A percentile compares a stretch with the other conserved stretches of the same genome.
These are phyloP conservation scores for Euryodendron excelsum DNA, from an alignment of 148 eudicot species.

Conservation along the genomic window DNA sequence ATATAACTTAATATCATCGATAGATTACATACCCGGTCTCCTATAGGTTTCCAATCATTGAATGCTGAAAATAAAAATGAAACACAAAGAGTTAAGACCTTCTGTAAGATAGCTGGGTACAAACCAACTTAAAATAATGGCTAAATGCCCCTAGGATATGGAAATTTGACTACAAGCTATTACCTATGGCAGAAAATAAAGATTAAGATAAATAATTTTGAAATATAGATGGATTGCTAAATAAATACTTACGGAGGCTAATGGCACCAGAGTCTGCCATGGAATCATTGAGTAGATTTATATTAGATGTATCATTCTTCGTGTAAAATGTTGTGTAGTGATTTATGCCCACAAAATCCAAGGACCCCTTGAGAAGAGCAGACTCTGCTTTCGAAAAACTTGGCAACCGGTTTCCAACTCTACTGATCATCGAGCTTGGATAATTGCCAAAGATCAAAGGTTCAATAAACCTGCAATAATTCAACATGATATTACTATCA, in stretches of 20 bases:
- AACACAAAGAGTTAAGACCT: not conserved
- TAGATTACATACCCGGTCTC: slow-evolving; percentile 53
- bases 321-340: slow-evolving; percentile 89
- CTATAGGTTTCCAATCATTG: slow-evolving; percentile 54
- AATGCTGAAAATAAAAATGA: slow-evolving; percentile 43
- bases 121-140: too few species aligned
- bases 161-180: not conserved
- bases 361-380: slow-evolving; percentile 62
- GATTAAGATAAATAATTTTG: not conserved
- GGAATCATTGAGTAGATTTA: slow-evolving; percentile 56
- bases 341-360: slow-evolving; percentile 92
- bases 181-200: not conserved
- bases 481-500: not conserved
- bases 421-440: slow-evolving; percentile 50
- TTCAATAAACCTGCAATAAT: slow-evolving; percentile 51
- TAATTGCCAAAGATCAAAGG: slow-evolving; percentile 62
- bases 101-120: not conserved
- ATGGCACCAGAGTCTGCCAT: slow-evolving; percentile 59
- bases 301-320: slow-evolving; percentile 37
- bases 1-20: not conserved
- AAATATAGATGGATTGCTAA: too few species aligned
- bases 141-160: too few species aligned
- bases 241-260: slow-evolving; percentile 53
- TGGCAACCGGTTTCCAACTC: slow-evolving; percentile 59
- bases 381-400: slow-evolving; percentile 42